phyloP scores from a whole-genome alignment of 371 early-diverging fungal genomes.

The Racocetra persica region DNA sequence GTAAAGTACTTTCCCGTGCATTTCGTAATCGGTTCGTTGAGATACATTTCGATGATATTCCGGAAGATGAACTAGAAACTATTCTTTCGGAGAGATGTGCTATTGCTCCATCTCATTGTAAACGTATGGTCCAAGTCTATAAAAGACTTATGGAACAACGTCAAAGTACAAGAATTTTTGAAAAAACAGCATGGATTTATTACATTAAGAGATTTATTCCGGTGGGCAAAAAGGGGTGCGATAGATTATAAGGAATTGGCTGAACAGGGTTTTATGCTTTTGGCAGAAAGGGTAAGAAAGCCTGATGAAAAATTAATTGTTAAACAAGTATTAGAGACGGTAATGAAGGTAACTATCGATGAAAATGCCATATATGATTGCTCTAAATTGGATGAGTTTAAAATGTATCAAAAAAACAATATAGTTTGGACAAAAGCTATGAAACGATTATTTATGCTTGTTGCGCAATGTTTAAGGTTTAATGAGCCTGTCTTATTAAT shows the following conservation, averaged over 20 bases:
- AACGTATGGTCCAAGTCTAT: constrained; percentile 89
- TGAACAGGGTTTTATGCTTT: constrained; percentile 93
- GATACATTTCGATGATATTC: constrained; percentile 95
- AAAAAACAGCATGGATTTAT: constrained; percentile 93
- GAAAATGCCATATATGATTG: constrained; percentile 74
- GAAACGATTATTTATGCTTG: constrained; percentile 90
- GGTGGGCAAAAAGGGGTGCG: constrained; percentile 95
- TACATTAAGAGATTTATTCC: constrained; percentile 98
- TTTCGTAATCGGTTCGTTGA: constrained; percentile 99
- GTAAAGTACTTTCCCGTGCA: constrained; percentile 98
- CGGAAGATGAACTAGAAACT: constrained; percentile 86
- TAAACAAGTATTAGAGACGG: constrained; percentile 82
- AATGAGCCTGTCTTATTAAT: constrained; percentile 98
- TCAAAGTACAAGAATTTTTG: constrained; percentile 88
- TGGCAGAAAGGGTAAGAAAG: constrained; percentile 93
- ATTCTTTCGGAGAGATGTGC: constrained; percentile 86
- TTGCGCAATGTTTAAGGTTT: constrained; percentile 81
- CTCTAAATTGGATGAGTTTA: constrained; percentile 62
- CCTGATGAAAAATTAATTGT: constrained; percentile 87
- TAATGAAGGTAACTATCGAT: constrained; percentile 77
- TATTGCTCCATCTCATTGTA: constrained; percentile 92
- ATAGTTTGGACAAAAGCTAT: constrained; percentile 96
- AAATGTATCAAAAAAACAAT: constrained; percentile 54
- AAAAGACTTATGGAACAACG: constrained; percentile 82
- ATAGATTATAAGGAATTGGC: constrained; percentile 83